phyloP scores from a whole-genome alignment of 2,329 filamentous ascomycete species.

The Eutypella sp. region DNA sequence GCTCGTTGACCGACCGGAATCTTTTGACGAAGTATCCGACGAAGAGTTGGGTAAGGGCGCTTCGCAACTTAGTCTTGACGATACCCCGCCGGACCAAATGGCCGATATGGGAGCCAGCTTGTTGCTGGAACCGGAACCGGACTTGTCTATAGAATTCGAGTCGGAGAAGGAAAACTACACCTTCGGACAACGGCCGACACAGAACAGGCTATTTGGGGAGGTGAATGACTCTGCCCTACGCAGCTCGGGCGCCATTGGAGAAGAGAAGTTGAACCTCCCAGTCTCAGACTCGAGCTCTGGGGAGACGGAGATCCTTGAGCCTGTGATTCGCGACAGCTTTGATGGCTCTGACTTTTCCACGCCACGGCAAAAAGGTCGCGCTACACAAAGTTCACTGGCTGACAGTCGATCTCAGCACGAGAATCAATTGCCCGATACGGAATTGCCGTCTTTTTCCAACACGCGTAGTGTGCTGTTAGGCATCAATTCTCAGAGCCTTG shows the following conservation, averaged over 20 bases:
- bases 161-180: conserved; percentile 77
- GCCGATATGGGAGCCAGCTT: conserved; percentile 21
- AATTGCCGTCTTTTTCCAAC: conserved; percentile 13
- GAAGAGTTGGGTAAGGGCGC: conserved; percentile 54
- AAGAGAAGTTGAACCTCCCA: conserved; percentile 45
- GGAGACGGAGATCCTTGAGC: conserved; percentile 33
- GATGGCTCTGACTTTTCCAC: conserved; percentile 39
- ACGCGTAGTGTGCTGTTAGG: conserved; percentile 23
- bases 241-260: conserved; percentile 46
- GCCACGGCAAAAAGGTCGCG: conserved; percentile 23
- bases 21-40: conserved; percentile 58
- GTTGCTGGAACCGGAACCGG: conserved; percentile 29
- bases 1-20: conserved; percentile 53
- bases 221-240: conserved; percentile 49
- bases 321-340: conserved; percentile 42
- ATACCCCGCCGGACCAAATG: conserved; percentile 30
- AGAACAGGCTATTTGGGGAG: conserved; percentile 49
- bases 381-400: conserved; percentile 8
- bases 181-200: conserved; percentile 46
- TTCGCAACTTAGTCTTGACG: conserved; percentile 60
- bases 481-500: conserved; percentile 48
- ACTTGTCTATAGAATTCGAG: conserved; percentile 53
- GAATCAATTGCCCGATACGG: background rate
- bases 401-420: too few species aligned
- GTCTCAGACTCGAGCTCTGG: conserved; percentile 27